phyloP scores from a whole-genome alignment of 495 filamentous ascomycete species.

The Niebla homalea region DNA sequence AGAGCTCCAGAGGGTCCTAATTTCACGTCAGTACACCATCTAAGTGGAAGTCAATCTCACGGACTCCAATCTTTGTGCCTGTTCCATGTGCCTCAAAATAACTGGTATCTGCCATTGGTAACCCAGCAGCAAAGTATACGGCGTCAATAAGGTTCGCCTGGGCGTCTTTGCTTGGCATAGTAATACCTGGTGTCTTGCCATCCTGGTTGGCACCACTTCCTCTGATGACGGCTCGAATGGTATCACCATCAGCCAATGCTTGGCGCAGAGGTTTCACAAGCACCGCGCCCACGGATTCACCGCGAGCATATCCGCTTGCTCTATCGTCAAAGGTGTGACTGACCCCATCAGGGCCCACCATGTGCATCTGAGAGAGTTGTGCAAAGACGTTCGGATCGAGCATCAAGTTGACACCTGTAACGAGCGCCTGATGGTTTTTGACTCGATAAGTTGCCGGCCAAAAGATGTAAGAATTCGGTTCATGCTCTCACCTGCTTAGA shows the following conservation, averaged over 20 bases:
- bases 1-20: conserved; percentile 2
- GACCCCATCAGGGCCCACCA: conserved; percentile 20
- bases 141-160: conserved; percentile 31
- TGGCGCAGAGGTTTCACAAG: conserved; percentile 24
- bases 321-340: conserved; percentile 28
- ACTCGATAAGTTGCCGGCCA: too few relatives aligned
- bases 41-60: conserved; percentile 13
- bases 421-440: conserved; percentile 10
- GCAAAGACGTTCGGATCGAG: conserved; percentile 13
- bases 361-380: conserved; percentile 5
- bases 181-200: conserved; percentile 35
- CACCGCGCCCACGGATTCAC: conserved; percentile 28
- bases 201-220: conserved; percentile 32
- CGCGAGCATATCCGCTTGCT: conserved; percentile 25
- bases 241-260: conserved; percentile 28
- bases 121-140: conserved; percentile 25
- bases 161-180: conserved; percentile 25
- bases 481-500: conserved; percentile 15
- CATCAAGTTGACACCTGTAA: conserved; percentile 10
- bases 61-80: conserved; percentile 33
- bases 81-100: conserved; percentile 30
- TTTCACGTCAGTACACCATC: too few relatives aligned
- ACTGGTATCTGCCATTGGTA: conserved; percentile 25
- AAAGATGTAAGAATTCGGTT: too few relatives aligned
- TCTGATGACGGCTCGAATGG: conserved; percentile 25